A percentile compares a stretch with the other conserved stretches of the same genome.
These are phyloP conservation scores for Cutaneotrichosporon sp. DNA, from an alignment of 1,284 basidiomycete species.

Conservation along the genomic window DNA sequence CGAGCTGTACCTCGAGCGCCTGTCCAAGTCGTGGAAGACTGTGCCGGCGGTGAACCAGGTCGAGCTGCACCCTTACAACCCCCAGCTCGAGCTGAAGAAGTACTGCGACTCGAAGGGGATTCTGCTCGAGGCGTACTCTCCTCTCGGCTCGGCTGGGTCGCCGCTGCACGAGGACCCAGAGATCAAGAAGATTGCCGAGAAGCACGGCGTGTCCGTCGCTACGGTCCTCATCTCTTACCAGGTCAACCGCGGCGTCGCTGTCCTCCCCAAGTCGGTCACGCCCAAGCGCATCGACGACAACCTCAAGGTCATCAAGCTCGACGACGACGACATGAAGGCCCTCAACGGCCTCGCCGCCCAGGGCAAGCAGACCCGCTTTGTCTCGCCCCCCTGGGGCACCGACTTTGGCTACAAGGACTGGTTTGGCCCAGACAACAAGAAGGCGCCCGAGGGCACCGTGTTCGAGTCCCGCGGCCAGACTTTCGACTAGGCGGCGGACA, in stretches of 20 bases:
- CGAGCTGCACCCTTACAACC: conserved; percentile 66
- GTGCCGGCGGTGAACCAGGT: conserved; percentile 64
- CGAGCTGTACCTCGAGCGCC: conserved; percentile 48
- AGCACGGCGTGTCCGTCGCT: conserved; percentile 57
- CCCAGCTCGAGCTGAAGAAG: conserved; percentile 63
- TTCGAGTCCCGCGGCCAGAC: conserved; percentile 22
- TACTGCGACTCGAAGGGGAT: conserved; percentile 68
- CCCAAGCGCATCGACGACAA: conserved; percentile 54
- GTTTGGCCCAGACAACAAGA: conserved; percentile 42
- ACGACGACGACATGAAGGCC: conserved; percentile 57
- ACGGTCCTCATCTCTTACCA: conserved; percentile 49
- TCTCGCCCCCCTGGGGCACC: conserved; percentile 41
- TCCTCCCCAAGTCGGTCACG: conserved; percentile 72
- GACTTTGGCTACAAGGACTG: conserved; percentile 44
- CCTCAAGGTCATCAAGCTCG: conserved; percentile 49
- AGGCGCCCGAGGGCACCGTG: conserved; percentile 39
- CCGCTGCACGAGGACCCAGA: conserved; percentile 67
- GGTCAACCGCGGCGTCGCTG: conserved; percentile 54
- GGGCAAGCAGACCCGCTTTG: conserved; percentile 59
- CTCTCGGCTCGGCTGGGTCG: conserved; percentile 64
- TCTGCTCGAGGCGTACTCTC: conserved; percentile 73
- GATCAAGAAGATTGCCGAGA: conserved; percentile 60
- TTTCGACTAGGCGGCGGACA: conserved; percentile 6
- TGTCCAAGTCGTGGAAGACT: conserved; percentile 55
- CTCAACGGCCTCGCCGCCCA: conserved; percentile 62